A percentile compares a stretch with the other conserved stretches of the same genome.
Conservation (phyloP, 1,284 basidiomycete genomes). For the Phellopilus nigrolimitatus region DNA sequence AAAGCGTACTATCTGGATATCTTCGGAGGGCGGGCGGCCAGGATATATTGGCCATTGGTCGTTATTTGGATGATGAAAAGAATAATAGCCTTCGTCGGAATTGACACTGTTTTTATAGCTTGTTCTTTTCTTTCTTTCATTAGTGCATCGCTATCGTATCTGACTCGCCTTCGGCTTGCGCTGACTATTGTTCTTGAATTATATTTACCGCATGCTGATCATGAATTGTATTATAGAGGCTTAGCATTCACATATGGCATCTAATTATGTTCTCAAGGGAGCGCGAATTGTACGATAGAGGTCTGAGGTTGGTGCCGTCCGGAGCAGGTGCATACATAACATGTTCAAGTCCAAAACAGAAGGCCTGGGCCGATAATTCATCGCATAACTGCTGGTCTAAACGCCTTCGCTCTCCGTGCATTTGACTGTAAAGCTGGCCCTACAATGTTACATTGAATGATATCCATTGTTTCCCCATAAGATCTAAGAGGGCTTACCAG, state of each 20-base stretch:
- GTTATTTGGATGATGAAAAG: conserved; percentile 85
- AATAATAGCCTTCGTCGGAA: conserved; percentile 41
- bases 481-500: conserved; percentile 5
- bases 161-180: background rate
- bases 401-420: conserved; percentile 8
- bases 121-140: background rate
- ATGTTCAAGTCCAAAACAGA: background rate
- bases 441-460: background rate
- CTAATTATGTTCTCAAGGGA: background rate
- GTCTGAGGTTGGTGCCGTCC: no score
- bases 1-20: conserved; percentile 65
- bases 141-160: background rate
- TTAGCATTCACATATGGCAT: background rate
- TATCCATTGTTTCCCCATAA: background rate
- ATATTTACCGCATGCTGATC: background rate
- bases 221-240: conserved; percentile 11
- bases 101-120: background rate
- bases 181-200: background rate
- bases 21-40: conserved; percentile 63
- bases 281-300: background rate
- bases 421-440: conserved; percentile 1
- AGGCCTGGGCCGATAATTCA: background rate
- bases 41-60: conserved; percentile 79
- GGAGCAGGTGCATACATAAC: no score
- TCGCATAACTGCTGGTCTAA: conserved; percentile 12